Evolutionary conservation across 495 filamentous ascomycete genomes (phyloP).

Genomic region (Daldinia bambusicola): DNA sequence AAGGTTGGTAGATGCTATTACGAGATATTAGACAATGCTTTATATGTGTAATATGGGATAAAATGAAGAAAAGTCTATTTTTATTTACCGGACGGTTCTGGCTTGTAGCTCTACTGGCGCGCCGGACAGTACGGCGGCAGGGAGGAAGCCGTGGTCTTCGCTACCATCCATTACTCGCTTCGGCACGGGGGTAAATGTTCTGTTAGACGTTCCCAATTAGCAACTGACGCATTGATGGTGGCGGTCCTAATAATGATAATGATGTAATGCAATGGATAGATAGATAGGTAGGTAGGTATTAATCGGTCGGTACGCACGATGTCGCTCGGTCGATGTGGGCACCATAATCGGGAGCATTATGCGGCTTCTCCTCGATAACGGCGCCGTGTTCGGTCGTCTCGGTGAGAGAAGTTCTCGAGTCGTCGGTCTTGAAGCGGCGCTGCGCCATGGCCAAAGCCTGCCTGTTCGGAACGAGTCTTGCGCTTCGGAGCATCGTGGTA

Average conservation of each 20-base stretch:
- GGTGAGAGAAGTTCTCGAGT: constrained; percentile 47
- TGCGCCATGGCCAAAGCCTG: constrained; percentile 52
- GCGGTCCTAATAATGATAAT: not conserved
- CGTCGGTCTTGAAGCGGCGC: constrained; percentile 59
- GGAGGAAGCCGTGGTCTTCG: constrained; percentile 76
- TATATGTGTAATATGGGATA: not conserved
- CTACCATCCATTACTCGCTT: constrained; percentile 89
- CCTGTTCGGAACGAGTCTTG: constrained; percentile 48
- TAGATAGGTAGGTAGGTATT: not conserved
- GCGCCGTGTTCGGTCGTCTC: constrained; percentile 28
- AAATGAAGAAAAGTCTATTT: not conserved
- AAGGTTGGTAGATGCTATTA: constrained; percentile 82
- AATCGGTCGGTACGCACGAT: constrained; percentile 64
- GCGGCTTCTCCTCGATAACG: constrained; percentile 50
- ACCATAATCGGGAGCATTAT: constrained; percentile 82
- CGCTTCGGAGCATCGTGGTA: constrained; percentile 57
- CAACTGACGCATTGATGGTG: not conserved
- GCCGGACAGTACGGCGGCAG: constrained; percentile 88
- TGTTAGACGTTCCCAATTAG: constrained; percentile 48
- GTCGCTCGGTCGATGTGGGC: constrained; percentile 81
- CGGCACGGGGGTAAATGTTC: constrained; percentile 88
- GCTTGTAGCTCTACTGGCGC: constrained; percentile 94
- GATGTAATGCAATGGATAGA: not conserved
- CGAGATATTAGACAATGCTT: constrained; percentile 30
- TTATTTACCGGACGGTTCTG: constrained; percentile 83